phyloP scores from a whole-genome alignment of 1,139 yeast species.

The Sugiyamaella sp. region DNA sequence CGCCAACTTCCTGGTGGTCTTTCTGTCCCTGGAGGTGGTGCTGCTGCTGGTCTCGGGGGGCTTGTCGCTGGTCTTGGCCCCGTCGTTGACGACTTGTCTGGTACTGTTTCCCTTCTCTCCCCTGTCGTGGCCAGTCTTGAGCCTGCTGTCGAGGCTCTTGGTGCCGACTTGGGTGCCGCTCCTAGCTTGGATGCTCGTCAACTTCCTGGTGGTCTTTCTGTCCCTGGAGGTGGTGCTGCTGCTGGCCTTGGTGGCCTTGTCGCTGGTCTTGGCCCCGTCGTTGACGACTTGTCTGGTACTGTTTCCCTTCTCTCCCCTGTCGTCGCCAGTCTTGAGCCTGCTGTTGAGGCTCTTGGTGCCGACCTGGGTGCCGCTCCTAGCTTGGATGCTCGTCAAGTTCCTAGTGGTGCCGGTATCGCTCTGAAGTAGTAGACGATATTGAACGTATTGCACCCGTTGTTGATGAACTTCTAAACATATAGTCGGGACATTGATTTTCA shows the following conservation, averaged over 20 bases:
- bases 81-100: neutral
- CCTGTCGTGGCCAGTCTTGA: neutral
- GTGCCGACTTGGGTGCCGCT: neutral
- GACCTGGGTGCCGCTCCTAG: neutral
- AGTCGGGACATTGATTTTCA: too few relatives aligned
- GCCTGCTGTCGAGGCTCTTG: neutral
- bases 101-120: neutral
- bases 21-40: slow-evolving; percentile 1
- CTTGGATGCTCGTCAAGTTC: slow-evolving; percentile 2
- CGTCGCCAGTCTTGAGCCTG: slow-evolving; percentile 7
- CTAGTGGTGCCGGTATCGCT: slow-evolving; percentile 1
- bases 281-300: slow-evolving; percentile 2
- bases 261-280: slow-evolving; percentile 7
- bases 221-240: slow-evolving; percentile 2
- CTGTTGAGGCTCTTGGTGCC: slow-evolving; percentile 8
- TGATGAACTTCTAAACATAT: too few relatives aligned
- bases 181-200: neutral
- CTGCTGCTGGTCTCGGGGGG: neutral
- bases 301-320: neutral
- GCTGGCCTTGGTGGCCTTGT: slow-evolving; percentile 13
- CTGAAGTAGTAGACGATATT: neutral
- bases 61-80: slow-evolving; percentile 9
- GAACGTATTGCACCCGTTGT: slow-evolving; percentile 1
- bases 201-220: neutral
- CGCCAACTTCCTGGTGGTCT: slow-evolving; percentile 1